These are phyloP conservation scores for Trypanosomatidae sp. DNA, from an alignment of 208 protist genomes.

Conservation along the genomic window DNA sequence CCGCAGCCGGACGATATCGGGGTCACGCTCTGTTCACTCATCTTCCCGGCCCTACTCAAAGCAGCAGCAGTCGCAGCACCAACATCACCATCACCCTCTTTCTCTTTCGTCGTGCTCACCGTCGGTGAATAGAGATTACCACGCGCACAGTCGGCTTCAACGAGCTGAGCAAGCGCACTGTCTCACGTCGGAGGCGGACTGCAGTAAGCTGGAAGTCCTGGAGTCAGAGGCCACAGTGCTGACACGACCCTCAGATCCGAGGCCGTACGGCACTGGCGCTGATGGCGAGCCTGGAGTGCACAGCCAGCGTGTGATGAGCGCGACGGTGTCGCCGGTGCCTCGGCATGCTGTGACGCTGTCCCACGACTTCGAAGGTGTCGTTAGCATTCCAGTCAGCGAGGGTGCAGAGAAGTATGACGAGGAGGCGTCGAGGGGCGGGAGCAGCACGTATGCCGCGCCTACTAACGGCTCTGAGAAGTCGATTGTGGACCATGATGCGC, in stretches of 20 bases:
- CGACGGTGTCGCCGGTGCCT: slow-evolving; percentile 19
- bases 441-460: neutral
- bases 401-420: neutral
- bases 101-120: slow-evolving; percentile 10
- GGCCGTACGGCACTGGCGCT: neutral
- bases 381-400: slow-evolving; percentile 7
- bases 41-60: neutral
- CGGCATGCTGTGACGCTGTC: slow-evolving; percentile 17
- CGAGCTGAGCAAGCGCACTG: neutral
- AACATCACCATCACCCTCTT: neutral
- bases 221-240: slow-evolving; percentile 23
- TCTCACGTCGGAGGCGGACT: neutral
- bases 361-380: slow-evolving; percentile 14
- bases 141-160: neutral
- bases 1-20: slow-evolving; percentile 4
- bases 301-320: slow-evolving; percentile 7
- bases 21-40: slow-evolving; percentile 1
- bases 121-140: neutral
- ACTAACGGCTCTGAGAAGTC: neutral
- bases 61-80: neutral
- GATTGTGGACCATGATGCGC: neutral
- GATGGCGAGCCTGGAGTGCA: neutral
- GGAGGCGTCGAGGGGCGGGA: neutral
- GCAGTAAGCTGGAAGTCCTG: slow-evolving; percentile 1
- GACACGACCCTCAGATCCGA: slow-evolving; percentile 9